phyloP scores from a whole-genome alignment of 106 monocot species.

The Dactylorhiza incarnata region DNA sequence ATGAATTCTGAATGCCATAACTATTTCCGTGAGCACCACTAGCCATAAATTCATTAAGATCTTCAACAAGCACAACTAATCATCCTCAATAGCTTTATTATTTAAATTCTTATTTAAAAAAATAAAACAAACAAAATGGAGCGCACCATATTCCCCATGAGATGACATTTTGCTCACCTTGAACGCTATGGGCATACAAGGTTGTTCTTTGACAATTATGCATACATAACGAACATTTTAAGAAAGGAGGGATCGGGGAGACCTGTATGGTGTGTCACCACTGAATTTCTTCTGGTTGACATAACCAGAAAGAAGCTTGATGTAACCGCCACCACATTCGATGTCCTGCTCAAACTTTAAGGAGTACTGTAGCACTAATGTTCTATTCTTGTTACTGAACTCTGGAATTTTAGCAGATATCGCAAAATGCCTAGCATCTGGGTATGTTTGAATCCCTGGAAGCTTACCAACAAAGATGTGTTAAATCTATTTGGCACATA shows the following conservation, averaged over 20 bases:
- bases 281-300: constrained; percentile 98
- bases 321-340: constrained; percentile 96
- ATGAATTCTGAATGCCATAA: too few species aligned
- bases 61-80: too few species aligned
- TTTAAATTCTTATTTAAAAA: too few species aligned
- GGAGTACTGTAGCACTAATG: constrained; percentile 85
- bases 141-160: too few species aligned
- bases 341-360: constrained; percentile 96
- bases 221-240: not conserved
- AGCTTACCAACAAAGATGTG: not conserved
- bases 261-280: constrained; percentile 98
- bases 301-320: constrained; percentile 91
- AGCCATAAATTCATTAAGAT: too few species aligned
- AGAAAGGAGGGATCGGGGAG: not conserved
- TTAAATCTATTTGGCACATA: not conserved
- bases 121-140: too few species aligned
- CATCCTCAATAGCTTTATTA: too few species aligned
- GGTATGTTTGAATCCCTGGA: constrained; percentile 76
- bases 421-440: constrained; percentile 78
- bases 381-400: constrained; percentile 76
- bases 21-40: too few species aligned
- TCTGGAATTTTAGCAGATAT: constrained; percentile 90
- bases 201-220: too few species aligned
- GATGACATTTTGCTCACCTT: too few species aligned
- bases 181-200: too few species aligned